These are phyloP conservation scores for Arthrobotrys conoides DNA, from an alignment of 2,329 filamentous ascomycete species.

Conservation along the genomic window DNA sequence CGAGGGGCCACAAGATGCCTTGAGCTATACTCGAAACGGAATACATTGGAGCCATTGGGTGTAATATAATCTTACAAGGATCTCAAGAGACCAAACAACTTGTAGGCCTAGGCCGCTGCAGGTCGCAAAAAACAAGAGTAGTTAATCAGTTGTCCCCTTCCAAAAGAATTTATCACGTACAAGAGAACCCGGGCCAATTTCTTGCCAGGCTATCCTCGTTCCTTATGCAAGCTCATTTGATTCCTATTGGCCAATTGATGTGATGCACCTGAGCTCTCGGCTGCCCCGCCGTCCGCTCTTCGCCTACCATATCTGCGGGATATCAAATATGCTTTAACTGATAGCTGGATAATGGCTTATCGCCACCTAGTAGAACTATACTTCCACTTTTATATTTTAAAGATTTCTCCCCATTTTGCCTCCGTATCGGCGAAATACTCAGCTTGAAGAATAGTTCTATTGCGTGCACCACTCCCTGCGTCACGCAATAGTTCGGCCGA, in stretches of 20 bases:
- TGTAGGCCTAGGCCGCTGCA: not conserved
- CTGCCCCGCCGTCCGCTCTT: not conserved
- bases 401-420: not conserved
- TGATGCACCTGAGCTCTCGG: not conserved
- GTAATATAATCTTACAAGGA: conserved; percentile 9
- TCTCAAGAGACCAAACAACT: not conserved
- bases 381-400: not conserved
- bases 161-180: not conserved
- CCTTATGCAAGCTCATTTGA: not conserved
- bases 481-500: conserved; percentile 50
- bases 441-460: conserved; percentile 12
- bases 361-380: not conserved
- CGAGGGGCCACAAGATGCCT: conserved; percentile 71
- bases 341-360: conserved; percentile 1
- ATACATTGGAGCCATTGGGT: conserved; percentile 56
- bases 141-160: not conserved
- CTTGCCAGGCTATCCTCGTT: not conserved
- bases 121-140: conserved; percentile 11
- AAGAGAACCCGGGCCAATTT: not conserved
- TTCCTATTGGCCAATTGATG: not conserved
- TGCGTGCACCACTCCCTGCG: conserved; percentile 46
- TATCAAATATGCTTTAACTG: not conserved
- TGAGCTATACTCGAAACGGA: conserved; percentile 50
- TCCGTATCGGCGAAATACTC: conserved; percentile 25
- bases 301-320: conserved; percentile 17